phyloP scores from a whole-genome alignment of 495 filamentous ascomycete genomes.

The Paragyromitra xinjiangensis region DNA sequence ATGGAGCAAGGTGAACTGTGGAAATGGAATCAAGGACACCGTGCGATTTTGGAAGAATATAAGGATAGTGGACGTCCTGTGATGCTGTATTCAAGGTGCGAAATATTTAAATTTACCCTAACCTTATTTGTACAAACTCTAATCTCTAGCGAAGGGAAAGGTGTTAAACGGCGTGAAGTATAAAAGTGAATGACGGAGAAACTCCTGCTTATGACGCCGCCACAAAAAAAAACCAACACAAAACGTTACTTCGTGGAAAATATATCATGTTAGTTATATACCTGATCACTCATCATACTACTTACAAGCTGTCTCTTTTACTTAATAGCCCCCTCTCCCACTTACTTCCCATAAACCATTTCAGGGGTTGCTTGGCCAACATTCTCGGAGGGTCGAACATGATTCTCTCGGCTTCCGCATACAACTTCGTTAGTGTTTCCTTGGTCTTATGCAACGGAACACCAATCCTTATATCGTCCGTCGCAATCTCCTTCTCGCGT shows the following conservation, averaged over 20 bases:
- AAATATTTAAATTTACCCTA: too few species aligned
- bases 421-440: constrained; percentile 26
- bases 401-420: constrained; percentile 40
- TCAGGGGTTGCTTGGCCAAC: constrained; percentile 4
- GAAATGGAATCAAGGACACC: too few species aligned
- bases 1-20: too few species aligned
- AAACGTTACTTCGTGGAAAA: not conserved
- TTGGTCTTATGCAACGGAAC: constrained; percentile 14
- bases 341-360: constrained; percentile 23
- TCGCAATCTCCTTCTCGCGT: constrained; percentile 36
- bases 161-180: not conserved
- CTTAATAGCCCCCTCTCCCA: constrained; percentile 30
- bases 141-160: too few species aligned
- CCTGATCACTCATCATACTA: not conserved
- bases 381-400: constrained; percentile 18
- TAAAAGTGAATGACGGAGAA: not conserved
- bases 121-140: too few species aligned
- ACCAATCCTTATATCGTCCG: constrained; percentile 12
- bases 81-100: too few species aligned
- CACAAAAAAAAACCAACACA: not conserved
- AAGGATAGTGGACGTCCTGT: too few species aligned
- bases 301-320: constrained; percentile 16
- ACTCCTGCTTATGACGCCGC: not conserved
- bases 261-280: not conserved
- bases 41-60: too few species aligned